Base-by-base conservation (phyloP, 768 basidiomycete genomes). In the Rhizopogon vesiculosus region DNA sequence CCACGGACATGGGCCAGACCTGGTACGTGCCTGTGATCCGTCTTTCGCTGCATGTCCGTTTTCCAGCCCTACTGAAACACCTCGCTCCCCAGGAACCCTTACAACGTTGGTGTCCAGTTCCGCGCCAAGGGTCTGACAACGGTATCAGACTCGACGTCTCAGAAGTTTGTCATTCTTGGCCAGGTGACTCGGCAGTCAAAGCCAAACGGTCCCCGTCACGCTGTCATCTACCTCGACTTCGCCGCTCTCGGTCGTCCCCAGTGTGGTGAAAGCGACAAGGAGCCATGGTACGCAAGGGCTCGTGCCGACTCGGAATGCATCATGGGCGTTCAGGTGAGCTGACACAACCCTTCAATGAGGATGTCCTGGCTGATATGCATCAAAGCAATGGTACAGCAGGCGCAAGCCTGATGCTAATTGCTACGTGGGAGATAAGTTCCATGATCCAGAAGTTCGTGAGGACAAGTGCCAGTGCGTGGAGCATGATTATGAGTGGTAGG, bases 121-220 rank as follows among this genome's bases (percentile, higher is more conserved):
- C 85, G 87, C 19, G 86, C 91, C 0, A 78, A 83, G 7, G 84
- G 84, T 0, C 74, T 99, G n/a, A 85, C 89, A 42, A 97, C 93
- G 3, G 81, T 98, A 5, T 91, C 93, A 0, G 97, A 99, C 62
- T 93, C 93, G 12, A 98, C 97, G 0, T 95, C 93, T 0, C 96
- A 97, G 67, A 98, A 96, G 71, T 98, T 98, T 76, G 66, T 98
- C 8, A 77, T 99, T 7, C 78, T 97, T 25, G 97, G 89, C 5
- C 86, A 88, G 56, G 77, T 93, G 12, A 74, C 82, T 2, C 81
- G 85, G 19, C 70, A 77, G 12, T 85, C 91, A 51, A 76, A 82
- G 61, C 74, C 68, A 29, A 72, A 72, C 0, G 66, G 77, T 1
- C 85, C 86, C 9, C 78, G 83, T 0, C 86, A 88, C 58, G 91